These are phyloP conservation scores for Ceratobasidium sp. DNA, from an alignment of 1,284 basidiomycete species.

Conservation along the genomic window DNA sequence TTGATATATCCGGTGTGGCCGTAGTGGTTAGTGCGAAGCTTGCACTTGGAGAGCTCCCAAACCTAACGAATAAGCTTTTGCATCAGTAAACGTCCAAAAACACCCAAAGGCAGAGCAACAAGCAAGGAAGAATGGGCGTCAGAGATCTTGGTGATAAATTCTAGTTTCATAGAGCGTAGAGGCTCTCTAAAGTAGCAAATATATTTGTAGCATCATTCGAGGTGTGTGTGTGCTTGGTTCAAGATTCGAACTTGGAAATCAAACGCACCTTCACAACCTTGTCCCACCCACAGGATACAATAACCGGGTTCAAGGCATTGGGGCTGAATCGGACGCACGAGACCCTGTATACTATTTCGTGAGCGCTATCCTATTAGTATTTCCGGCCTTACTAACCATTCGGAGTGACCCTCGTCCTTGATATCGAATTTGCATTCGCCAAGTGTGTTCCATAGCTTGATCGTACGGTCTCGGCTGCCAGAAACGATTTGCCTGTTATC, in stretches of 20 bases:
- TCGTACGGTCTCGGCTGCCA: slow-evolving; percentile 95
- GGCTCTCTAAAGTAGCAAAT: slow-evolving; percentile 90
- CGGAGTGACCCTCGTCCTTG: slow-evolving; percentile 97
- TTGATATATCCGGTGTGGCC: slow-evolving; percentile 99
- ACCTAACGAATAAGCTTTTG: slow-evolving; percentile 71
- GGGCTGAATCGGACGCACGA: slow-evolving; percentile 99
- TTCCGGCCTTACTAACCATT: slow-evolving; percentile 74
- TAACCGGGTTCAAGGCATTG: slow-evolving; percentile 97
- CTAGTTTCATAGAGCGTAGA: slow-evolving; percentile 74
- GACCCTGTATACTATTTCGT: slow-evolving; percentile 72
- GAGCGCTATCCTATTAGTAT: not conserved
- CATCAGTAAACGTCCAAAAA: slow-evolving; percentile 49
- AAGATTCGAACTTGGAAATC: slow-evolving; percentile 30
- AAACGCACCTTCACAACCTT: slow-evolving; percentile 97
- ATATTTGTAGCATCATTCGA: slow-evolving; percentile 69
- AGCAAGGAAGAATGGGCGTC: slow-evolving; percentile 58
- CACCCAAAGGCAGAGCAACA: slow-evolving; percentile 4
- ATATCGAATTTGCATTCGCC: slow-evolving; percentile 99
- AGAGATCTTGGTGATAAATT: slow-evolving; percentile 83
- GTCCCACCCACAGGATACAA: slow-evolving; percentile 99
- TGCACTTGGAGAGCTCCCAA: slow-evolving; percentile 99
- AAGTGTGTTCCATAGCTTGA: slow-evolving; percentile 99
- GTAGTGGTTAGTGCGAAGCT: slow-evolving; percentile 99
- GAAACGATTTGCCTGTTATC: slow-evolving; percentile 99
- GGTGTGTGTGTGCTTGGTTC: slow-evolving; percentile 38